Evolutionary conservation across 2,329 filamentous ascomycete species (phyloP).

Genomic region (Ophiocordyceps robertsii): DNA sequence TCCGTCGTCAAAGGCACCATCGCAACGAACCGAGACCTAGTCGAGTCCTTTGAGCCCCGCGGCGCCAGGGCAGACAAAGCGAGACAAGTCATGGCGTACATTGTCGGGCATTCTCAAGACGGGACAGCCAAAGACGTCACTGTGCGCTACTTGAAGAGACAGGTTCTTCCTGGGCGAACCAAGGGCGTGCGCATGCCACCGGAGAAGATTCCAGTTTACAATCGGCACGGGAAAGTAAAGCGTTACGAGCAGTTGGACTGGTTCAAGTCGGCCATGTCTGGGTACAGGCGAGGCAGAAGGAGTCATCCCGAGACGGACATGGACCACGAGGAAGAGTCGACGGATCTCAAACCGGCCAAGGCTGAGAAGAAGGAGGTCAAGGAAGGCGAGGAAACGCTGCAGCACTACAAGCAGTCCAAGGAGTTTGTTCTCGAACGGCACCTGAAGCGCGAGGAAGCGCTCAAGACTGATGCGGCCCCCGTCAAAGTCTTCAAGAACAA

Average conservation of each 20-base stretch:
- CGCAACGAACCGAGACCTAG: constrained; percentile 57
- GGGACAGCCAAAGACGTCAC: constrained; percentile 93
- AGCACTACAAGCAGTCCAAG: constrained; percentile 75
- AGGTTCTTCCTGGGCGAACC: constrained; percentile 74
- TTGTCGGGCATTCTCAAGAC: constrained; percentile 70
- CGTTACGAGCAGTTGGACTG: constrained; percentile 72
- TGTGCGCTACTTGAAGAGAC: constrained; percentile 72
- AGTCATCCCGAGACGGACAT: constrained; percentile 47
- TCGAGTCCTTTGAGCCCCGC: constrained; percentile 68
- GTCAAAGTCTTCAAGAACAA: constrained; percentile 64
- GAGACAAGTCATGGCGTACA: constrained; percentile 82
- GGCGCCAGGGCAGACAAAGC: constrained; percentile 72
- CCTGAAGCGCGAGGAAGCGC: constrained; percentile 80
- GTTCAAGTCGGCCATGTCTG: constrained; percentile 70
- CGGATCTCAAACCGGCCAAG: constrained; percentile 60
- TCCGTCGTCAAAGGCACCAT: constrained; percentile 55
- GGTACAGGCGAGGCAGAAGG: constrained; percentile 44
- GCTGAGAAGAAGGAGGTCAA: constrained; percentile 60
- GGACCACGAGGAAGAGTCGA: constrained; percentile 68
- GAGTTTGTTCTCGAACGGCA: constrained; percentile 81
- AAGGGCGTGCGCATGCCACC: constrained; percentile 69
- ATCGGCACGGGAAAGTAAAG: constrained; percentile 63
- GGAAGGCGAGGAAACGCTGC: constrained; percentile 68
- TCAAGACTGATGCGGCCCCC: constrained; percentile 53
- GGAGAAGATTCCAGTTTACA: constrained; percentile 71